Evolutionary conservation across 768 basidiomycete genomes (phyloP).

Genomic region (Cantharellus cinnabarinus): DNA sequence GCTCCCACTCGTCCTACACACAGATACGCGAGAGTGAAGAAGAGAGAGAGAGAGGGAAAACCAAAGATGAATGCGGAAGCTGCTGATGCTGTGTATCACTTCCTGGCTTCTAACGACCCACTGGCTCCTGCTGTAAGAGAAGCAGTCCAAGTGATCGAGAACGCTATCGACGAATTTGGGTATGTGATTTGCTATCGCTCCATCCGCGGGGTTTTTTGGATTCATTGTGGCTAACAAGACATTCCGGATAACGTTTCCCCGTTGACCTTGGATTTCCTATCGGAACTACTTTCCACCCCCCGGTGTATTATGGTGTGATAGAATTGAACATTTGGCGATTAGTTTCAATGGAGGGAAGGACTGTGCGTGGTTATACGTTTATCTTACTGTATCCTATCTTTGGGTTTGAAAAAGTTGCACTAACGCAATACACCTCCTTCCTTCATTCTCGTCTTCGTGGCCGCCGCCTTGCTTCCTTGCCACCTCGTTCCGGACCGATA

Average conservation of each 20-base stretch:
- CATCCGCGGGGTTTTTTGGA: not conserved
- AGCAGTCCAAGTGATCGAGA: constrained; percentile 64
- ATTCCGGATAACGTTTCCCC: not conserved
- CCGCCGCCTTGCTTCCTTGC: not conserved
- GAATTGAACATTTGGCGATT: constrained; percentile 52
- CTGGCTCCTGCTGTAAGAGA: constrained; percentile 32
- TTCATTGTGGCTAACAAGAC: not conserved
- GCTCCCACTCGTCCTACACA: no score
- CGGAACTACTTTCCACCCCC: not conserved
- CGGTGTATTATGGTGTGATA: constrained; percentile 12
- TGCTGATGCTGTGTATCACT: constrained; percentile 4
- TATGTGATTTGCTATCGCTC: constrained; percentile 24
- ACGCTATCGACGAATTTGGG: constrained; percentile 61
- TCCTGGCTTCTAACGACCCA: not conserved
- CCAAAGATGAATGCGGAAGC: not conserved
- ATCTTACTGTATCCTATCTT: constrained; percentile 2
- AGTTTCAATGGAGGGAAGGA: constrained; percentile 99
- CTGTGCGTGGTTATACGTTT: constrained; percentile 28
- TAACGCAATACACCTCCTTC: no score
- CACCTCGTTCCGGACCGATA: no score
- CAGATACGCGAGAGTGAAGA: no score
- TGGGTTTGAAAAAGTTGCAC: no score
- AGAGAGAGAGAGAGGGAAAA: no score
- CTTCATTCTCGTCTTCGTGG: not conserved
- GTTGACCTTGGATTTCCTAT: not conserved